These are phyloP conservation scores for Hypoxylon sp. DNA, from an alignment of 2,329 filamentous ascomycete species.

Conservation along the genomic window DNA sequence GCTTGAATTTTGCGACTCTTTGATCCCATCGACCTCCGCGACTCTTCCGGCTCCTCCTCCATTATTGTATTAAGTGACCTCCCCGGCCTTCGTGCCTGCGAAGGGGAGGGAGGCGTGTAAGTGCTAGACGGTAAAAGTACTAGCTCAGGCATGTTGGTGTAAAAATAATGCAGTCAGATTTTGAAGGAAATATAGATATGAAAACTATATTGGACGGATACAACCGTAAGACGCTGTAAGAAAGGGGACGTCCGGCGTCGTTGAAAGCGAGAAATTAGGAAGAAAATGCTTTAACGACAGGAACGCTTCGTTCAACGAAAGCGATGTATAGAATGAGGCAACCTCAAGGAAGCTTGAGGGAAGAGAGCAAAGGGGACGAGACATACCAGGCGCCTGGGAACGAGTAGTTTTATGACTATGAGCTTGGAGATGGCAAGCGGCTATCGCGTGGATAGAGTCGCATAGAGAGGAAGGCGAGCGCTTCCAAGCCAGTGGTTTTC, in stretches of 20 bases:
- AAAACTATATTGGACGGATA: constrained; percentile 36
- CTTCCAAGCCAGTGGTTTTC: constrained; percentile 47
- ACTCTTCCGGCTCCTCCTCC: constrained; percentile 67
- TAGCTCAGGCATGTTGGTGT: constrained; percentile 64
- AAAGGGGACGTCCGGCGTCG: constrained; percentile 55
- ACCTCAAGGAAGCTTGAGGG: constrained; percentile 54
- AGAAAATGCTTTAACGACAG: constrained; percentile 57
- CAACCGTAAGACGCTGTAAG: constrained; percentile 46
- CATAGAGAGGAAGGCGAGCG: constrained; percentile 48
- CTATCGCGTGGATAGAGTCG: constrained; percentile 49
- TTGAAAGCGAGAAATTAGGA: constrained; percentile 52
- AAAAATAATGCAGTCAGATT: constrained; percentile 47
- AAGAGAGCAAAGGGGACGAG: constrained; percentile 45
- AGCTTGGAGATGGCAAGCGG: constrained; percentile 49
- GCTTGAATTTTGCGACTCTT: constrained; percentile 50
- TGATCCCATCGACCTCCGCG: constrained; percentile 49
- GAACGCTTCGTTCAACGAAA: constrained; percentile 65
- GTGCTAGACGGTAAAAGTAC: constrained; percentile 59
- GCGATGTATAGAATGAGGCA: constrained; percentile 56
- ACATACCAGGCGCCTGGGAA: constrained; percentile 48
- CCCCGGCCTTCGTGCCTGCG: constrained; percentile 70
- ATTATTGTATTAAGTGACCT: constrained; percentile 76
- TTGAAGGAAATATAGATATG: constrained; percentile 42
- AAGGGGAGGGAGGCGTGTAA: constrained; percentile 65
- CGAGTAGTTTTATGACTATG: constrained; percentile 53